Evolutionary conservation across 73 alveolate genomes (phyloP), one percentile per base, ranked within the genome.

Genomic region (Paramecium tetraurelia): DNA sequence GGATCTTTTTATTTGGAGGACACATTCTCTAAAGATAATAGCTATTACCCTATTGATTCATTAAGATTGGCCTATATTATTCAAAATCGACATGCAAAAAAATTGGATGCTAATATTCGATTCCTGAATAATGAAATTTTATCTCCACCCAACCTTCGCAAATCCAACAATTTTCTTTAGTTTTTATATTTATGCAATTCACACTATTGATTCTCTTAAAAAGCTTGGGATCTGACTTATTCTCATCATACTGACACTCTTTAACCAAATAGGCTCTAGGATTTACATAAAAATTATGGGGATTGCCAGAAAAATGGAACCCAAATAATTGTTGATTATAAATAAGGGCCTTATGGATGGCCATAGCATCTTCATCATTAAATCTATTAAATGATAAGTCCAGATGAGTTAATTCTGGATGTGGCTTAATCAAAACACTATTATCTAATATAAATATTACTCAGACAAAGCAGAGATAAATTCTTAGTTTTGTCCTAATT

Each of bases 121-220:
- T 68, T 10, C 68, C 89, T 5, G 84, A 58, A 27, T 50, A 70
- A 70, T 89, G 68, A 72, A 89, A 89, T 31, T 58, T 31, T 5
- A 89, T 27, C 48, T 89, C 94, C 27, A 38, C 18, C 94, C 94
- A 89, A 29, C 94, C 92, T 18, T 89, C 94, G 72, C 94, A 89
- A 31, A 89, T 72, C 94, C 94, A 89, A 58, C 94, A 89, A 46
- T 70, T 69, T 16, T 89, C 94, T 70, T 70, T 69, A 29, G 86
- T 89, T n/a, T 36, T 70, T 10, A n/a, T 89, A 33, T 89, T 83
- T 12, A 63, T 89, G 9, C 85, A 38, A 33, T 70, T 22, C 27
- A 41, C 87, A 44, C 87, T 70, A 33, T 83, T 44, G 16, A 63
- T 31, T 70, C 71, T 35, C 31, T 63, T 70, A 41, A 89, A 70